Conservation (phyloP, 2,329 filamentous ascomycete species). For the Ophiostoma perfectum region DNA sequence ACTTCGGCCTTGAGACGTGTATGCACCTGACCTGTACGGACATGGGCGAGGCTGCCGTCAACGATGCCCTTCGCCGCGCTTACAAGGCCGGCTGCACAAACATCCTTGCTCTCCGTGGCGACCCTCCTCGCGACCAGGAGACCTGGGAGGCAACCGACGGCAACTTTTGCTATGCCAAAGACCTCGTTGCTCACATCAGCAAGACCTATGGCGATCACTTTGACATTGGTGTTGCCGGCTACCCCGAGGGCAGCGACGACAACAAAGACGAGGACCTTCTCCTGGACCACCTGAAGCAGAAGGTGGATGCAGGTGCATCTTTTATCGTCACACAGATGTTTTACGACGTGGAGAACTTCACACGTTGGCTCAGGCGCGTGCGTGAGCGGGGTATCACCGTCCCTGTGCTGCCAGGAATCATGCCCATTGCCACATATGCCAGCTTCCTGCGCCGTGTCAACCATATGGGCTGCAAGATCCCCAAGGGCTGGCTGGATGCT, state of each 20-base stretch:
- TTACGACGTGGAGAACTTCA: slow-evolving; percentile 93
- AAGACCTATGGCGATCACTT: slow-evolving; percentile 81
- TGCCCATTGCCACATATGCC: slow-evolving; percentile 93
- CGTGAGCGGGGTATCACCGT: slow-evolving; percentile 72
- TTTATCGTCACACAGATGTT: slow-evolving; percentile 99
- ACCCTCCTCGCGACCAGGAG: slow-evolving; percentile 88
- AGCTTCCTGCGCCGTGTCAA: slow-evolving; percentile 85
- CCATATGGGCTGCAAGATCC: slow-evolving; percentile 84
- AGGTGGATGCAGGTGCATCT: slow-evolving; percentile 86
- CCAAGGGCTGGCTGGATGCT: slow-evolving; percentile 70
- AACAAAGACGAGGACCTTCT: slow-evolving; percentile 79
- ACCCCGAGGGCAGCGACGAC: slow-evolving; percentile 92
- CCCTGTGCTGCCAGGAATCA: slow-evolving; percentile 75
- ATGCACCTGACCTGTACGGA: slow-evolving; percentile 99
- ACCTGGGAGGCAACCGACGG: slow-evolving; percentile 86
- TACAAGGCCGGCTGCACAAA: slow-evolving; percentile 97
- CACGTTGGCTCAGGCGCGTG: slow-evolving; percentile 83
- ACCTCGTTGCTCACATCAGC: slow-evolving; percentile 73
- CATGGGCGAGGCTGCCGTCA: slow-evolving; percentile 89
- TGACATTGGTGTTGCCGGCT: slow-evolving; percentile 94
- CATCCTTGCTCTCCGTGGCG: slow-evolving; percentile 87
- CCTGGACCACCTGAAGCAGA: slow-evolving; percentile 91
- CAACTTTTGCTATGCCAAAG: slow-evolving; percentile 85
- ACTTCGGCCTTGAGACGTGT: slow-evolving; percentile 94
- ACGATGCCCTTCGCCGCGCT: slow-evolving; percentile 77